A percentile compares a stretch with the other conserved stretches of the same genome.
phyloP scores from a whole-genome alignment of 768 basidiomycete species.

The Dioszegia hungarica region DNA sequence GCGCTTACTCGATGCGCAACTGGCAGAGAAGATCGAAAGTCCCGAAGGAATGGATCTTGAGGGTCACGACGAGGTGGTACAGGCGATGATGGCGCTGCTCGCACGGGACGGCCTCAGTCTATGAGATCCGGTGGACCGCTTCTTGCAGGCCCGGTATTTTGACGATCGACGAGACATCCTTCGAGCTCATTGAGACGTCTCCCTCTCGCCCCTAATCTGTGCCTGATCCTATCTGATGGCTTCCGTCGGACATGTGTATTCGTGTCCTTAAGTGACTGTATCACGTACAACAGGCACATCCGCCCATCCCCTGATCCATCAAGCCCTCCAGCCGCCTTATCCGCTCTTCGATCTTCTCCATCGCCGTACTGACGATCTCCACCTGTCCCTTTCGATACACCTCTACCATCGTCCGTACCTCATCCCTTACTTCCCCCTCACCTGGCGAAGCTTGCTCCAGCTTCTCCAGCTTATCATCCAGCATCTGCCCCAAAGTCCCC shows the following conservation, averaged over 20 bases:
- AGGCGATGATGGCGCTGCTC: constrained; percentile 51
- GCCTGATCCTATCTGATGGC: too few relatives aligned
- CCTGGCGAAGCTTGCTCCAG: constrained; percentile 5
- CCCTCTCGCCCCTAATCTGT: too few relatives aligned
- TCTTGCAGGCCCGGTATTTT: neutral
- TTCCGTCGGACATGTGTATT: too few relatives aligned
- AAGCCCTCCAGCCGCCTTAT: constrained; percentile 35
- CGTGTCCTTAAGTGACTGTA: too few relatives aligned
- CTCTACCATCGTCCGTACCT: constrained; percentile 61
- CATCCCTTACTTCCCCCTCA: constrained; percentile 48
- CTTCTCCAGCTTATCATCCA: constrained; percentile 46
- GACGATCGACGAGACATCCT: too few relatives aligned
- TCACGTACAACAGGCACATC: constrained; percentile 2
- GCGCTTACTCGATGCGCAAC: constrained; percentile 64
- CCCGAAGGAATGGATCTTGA: constrained; percentile 55
- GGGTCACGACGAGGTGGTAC: constrained; percentile 56
- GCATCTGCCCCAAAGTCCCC: constrained; percentile 64
- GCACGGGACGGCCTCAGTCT: constrained; percentile 47
- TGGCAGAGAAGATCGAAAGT: constrained; percentile 61
- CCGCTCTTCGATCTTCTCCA: constrained; percentile 29
- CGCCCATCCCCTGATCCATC: constrained; percentile 31
- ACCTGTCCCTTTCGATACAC: constrained; percentile 64
- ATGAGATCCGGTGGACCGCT: too few relatives aligned
- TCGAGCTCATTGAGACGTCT: too few relatives aligned
- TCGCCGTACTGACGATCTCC: constrained; percentile 28